A percentile compares a stretch with the other conserved stretches of the same genome.
These are phyloP conservation scores for Fusarium miscanthi DNA, from an alignment of 2,329 filamentous ascomycete species.

Conservation along the genomic window DNA sequence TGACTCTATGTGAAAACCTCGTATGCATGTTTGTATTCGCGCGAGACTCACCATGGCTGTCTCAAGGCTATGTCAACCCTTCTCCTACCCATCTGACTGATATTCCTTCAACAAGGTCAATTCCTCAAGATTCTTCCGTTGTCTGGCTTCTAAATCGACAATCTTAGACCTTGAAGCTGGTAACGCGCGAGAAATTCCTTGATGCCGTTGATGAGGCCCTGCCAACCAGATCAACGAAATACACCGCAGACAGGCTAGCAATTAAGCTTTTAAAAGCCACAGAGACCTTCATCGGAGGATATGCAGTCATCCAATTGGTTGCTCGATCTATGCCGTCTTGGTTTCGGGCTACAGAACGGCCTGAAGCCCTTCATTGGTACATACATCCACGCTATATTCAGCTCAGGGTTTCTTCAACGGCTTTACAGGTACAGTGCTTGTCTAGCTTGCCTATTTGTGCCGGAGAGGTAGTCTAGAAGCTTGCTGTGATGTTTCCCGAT, in stretches of 20 bases:
- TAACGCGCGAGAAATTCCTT: rapidly evolving
- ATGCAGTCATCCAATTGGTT: rapidly evolving
- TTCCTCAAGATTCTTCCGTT: too few relatives aligned
- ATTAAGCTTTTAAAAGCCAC: background rate
- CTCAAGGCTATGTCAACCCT: background rate
- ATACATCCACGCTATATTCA: background rate
- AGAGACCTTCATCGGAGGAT: rapidly evolving
- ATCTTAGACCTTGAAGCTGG: background rate
- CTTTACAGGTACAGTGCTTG: background rate
- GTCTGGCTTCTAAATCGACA: too few relatives aligned
- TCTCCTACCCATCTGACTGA: background rate
- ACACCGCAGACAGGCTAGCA: background rate
- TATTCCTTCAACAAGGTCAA: background rate
- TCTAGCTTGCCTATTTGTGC: rapidly evolving
- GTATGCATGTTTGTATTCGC: too few relatives aligned
- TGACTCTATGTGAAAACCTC: too few relatives aligned
- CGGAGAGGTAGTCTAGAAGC: background rate
- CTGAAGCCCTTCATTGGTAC: background rate
- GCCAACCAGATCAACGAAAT: background rate
- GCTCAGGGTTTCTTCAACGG: background rate
- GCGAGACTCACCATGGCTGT: background rate
- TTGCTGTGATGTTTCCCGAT: rapidly evolving
- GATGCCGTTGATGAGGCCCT: rapidly evolving
- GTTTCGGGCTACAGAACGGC: background rate
- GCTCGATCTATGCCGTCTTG: background rate